Conservation (phyloP, 768 basidiomycete species). For the Dentipellis fragilis region DNA sequence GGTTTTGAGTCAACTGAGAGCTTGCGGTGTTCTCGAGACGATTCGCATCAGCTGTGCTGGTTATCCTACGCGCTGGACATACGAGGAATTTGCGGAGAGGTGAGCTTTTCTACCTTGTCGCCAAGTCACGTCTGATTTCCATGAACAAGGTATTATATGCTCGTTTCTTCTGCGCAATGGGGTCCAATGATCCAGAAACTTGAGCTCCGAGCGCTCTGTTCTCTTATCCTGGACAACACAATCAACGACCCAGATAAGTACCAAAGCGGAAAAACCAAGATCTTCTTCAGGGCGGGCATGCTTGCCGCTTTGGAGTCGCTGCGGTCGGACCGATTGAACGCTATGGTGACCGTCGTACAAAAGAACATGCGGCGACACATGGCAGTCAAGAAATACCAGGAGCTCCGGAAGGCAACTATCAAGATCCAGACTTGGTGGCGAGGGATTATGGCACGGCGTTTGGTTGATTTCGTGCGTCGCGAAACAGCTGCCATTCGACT, state of each 20-base stretch:
- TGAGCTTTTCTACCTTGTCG: constrained; percentile 26
- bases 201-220: constrained; percentile 74
- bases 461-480: constrained; percentile 62
- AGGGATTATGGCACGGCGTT: constrained; percentile 63
- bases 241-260: constrained; percentile 95
- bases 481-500: constrained; percentile 68
- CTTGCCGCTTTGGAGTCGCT: constrained; percentile 89
- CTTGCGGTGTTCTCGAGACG: constrained; percentile 98
- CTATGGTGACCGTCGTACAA: constrained; percentile 90
- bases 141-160: constrained; percentile 83
- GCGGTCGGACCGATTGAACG: constrained; percentile 79
- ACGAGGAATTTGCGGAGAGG: constrained; percentile 98
- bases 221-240: constrained; percentile 73
- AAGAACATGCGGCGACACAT: constrained; percentile 90
- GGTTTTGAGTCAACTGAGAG: constrained; percentile 88
- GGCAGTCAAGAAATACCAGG: constrained; percentile 71
- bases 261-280: constrained; percentile 94
- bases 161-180: constrained; percentile 83
- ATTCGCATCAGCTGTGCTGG: constrained; percentile 98
- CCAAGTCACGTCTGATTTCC: background rate
- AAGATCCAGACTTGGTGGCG: constrained; percentile 94
- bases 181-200: constrained; percentile 73
- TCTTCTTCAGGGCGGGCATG: constrained; percentile 99
- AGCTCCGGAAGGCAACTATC: constrained; percentile 64
- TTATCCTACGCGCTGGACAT: constrained; percentile 96